Base-by-base conservation (phyloP, 495 filamentous ascomycete genomes). In the Penicillium pulvis region DNA sequence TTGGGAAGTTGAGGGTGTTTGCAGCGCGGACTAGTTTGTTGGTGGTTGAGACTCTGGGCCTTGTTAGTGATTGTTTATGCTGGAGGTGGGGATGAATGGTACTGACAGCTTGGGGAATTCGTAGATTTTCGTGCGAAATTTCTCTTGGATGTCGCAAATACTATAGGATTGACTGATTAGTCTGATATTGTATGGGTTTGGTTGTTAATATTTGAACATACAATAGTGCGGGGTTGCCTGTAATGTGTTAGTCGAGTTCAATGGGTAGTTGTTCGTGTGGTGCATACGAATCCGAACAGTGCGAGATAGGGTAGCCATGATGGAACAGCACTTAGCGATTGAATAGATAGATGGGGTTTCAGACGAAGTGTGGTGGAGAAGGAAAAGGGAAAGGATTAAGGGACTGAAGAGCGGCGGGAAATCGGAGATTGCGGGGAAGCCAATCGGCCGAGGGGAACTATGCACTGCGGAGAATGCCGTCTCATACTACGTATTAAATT, bases 71-170 rank as follows among this genome's bases (percentile, higher is more conserved):
- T 31, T 42, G 51, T 33, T 20, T 17, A 19, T 3, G 48, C 16
- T 50, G 20, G 48, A 45, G 43, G 4, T 48, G 33, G 7, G 31
- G 35, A 19, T 26, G 50, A 23, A 19, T 45, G 12, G 20, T 39
- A 54, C 72, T 49, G 79, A 91, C 89, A 96, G 78, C 66, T 89
- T 90, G 47, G 89, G 78, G 66, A 91, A 97, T 70, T 95, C 87
- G 71, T 85, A 83, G 68, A 98, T 95, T 42, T 84, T 84, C 5
- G 78, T 73, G 44, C 91, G 83, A 79, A 98, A 98, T 70, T 90
- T 93, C 61, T 97, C 93, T 81, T 98, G 94, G 61, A 97, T 82
- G 65, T 98, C 94, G 78, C 94, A 98, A 66, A 98, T 83, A 63
- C 93, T 98, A 64, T 39, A 30, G 12, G 16, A 7, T 12, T 1